Percentiles rank a stretch among this genome's conserved stretches.
Conservation (phyloP, 2,329 filamentous ascomycete genomes). For the Trichoderma sp. region DNA sequence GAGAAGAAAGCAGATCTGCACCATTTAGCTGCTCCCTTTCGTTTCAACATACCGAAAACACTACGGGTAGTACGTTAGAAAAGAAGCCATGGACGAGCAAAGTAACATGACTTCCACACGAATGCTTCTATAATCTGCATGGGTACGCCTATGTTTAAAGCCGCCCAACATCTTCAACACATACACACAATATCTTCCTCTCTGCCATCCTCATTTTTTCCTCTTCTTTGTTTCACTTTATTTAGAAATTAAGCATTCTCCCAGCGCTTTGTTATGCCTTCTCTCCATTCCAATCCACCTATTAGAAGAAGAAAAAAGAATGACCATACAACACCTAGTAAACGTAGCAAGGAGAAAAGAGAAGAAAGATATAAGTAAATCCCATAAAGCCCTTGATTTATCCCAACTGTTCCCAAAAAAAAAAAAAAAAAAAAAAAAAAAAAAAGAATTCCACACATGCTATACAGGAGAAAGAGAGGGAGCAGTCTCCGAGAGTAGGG, state of each 20-base stretch:
- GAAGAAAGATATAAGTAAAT: not conserved
- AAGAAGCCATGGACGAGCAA: not conserved
- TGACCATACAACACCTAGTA: constrained; percentile 13
- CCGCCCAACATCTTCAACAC: not conserved
- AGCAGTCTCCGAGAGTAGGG: not conserved
- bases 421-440: not conserved
- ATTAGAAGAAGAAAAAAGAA: constrained; percentile 2
- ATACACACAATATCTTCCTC: not conserved
- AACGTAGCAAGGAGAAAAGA: constrained; percentile 5
- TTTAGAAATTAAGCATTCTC: not conserved
- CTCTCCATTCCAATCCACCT: not conserved
- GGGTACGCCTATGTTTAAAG: constrained; percentile 11
- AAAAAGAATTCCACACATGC: constrained; percentile 6
- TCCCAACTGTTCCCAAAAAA: constrained; percentile 13
- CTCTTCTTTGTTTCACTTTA: not conserved
- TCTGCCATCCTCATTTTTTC: not conserved
- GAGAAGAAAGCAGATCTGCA: not conserved
- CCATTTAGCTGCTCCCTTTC: not conserved
- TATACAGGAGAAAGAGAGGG: not conserved
- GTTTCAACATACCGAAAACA: not conserved
- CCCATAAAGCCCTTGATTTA: constrained; percentile 7
- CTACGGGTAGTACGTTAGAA: not conserved
- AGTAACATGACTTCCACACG: not conserved
- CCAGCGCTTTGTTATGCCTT: not conserved
- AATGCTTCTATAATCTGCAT: constrained; percentile 16